These are phyloP conservation scores for Rhizopogon sp. DNA, from an alignment of 768 basidiomycete species.

Conservation along the genomic window DNA sequence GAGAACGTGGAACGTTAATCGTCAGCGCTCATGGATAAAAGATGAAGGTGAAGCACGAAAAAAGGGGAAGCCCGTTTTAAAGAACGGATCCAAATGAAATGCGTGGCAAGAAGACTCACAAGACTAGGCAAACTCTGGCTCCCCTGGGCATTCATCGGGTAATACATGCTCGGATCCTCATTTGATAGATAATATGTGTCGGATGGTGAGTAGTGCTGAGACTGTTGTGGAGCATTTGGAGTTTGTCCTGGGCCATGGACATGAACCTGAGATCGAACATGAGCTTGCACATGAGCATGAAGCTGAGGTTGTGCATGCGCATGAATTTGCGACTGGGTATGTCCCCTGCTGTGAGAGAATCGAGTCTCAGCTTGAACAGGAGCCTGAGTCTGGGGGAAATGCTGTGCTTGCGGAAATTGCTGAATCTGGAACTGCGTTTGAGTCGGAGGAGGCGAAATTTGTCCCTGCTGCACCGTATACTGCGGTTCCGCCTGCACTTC, in stretches of 20 bases:
- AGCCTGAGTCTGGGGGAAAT: slow-evolving; percentile 25
- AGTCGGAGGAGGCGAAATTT: not conserved
- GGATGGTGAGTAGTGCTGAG: not conserved
- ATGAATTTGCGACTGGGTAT: not conserved
- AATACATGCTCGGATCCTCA: slow-evolving; percentile 2
- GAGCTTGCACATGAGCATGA: not conserved
- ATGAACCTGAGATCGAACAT: not conserved
- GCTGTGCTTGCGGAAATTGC: slow-evolving; percentile 1
- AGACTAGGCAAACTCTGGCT: slow-evolving; percentile 18
- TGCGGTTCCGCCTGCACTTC: not conserved
- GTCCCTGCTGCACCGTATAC: not conserved
- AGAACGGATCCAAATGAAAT: not conserved
- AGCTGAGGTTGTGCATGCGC: slow-evolving; percentile 1
- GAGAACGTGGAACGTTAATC: not conserved
- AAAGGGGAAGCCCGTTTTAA: not conserved
- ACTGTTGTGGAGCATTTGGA: not conserved
- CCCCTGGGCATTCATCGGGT: slow-evolving; percentile 6
- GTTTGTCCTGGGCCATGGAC: not conserved
- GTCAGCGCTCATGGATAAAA: not conserved
- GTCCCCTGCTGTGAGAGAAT: not conserved
- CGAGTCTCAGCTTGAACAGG: slow-evolving; percentile 2
- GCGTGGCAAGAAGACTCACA: slow-evolving; percentile 11
- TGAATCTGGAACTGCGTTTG: slow-evolving; percentile 1
- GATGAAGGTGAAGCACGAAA: not conserved
- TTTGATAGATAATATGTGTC: not conserved